Percentiles rank a stretch among this genome's conserved stretches.
phyloP scores from a whole-genome alignment of 2,329 filamentous ascomycete species.

The Shiraia sp. region DNA sequence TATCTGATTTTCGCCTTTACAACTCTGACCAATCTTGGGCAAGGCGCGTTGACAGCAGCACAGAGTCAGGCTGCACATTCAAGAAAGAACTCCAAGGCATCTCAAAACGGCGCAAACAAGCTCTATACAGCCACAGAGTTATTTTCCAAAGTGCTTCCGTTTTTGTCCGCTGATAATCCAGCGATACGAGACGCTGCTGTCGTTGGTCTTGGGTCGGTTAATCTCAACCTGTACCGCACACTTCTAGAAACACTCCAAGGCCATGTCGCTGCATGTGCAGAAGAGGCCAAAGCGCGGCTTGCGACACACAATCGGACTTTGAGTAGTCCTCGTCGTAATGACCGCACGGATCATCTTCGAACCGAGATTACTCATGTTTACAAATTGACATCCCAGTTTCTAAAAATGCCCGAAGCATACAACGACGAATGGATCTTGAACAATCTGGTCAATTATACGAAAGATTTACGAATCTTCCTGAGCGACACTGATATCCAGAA shows the following conservation, averaged over 20 bases:
- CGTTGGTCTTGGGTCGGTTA: conserved; percentile 89
- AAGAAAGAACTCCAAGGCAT: conserved; percentile 77
- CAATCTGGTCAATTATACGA: conserved; percentile 86
- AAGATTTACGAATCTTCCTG: conserved; percentile 89
- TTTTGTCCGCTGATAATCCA: conserved; percentile 77
- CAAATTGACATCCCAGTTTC: conserved; percentile 87
- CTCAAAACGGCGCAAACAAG: conserved; percentile 70
- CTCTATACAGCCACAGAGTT: conserved; percentile 86
- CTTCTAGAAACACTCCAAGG: conserved; percentile 88
- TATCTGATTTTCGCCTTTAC: conserved; percentile 98
- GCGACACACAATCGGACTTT: conserved; percentile 76
- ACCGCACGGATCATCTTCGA: conserved; percentile 81
- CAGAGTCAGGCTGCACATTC: conserved; percentile 65
- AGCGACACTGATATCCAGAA: conserved; percentile 94
- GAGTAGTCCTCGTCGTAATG: conserved; percentile 75
- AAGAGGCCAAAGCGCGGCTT: conserved; percentile 83
- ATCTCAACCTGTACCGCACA: conserved; percentile 88
- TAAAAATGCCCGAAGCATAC: conserved; percentile 76
- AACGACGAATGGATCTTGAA: conserved; percentile 88
- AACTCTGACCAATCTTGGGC: conserved; percentile 81
- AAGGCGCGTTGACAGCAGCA: conserved; percentile 59
- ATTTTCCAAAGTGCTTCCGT: conserved; percentile 88
- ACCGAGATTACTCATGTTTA: conserved; percentile 97
- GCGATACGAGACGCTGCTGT: conserved; percentile 90
- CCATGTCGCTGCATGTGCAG: conserved; percentile 81